Evolutionary conservation across 306 rosid species (phyloP).

Genomic region (Vigna nakashimae): DNA sequence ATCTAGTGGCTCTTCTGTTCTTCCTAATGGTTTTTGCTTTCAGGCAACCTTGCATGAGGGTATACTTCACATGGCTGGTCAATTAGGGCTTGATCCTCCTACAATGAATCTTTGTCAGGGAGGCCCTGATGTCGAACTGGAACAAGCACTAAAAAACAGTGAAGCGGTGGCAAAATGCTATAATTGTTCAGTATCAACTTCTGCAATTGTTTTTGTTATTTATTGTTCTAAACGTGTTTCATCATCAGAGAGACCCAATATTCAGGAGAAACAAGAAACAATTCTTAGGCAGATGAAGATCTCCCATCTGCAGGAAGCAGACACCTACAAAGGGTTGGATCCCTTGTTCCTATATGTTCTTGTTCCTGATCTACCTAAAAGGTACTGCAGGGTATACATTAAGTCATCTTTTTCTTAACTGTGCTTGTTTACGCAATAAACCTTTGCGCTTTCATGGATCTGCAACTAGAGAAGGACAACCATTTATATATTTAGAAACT

Average conservation of each 20-base stretch:
- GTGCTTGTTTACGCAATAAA: constrained; percentile 26
- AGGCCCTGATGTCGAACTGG: constrained; percentile 70
- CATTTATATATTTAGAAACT: constrained; percentile 15
- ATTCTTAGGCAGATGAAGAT: constrained; percentile 62
- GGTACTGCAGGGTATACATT: constrained; percentile 53
- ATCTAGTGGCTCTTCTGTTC: too few species aligned
- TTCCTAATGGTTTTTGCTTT: not conserved
- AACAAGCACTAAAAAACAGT: constrained; percentile 83
- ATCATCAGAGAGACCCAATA: constrained; percentile 52
- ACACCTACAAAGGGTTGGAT: constrained; percentile 49
- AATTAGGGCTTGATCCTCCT: constrained; percentile 92
- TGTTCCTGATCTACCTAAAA: constrained; percentile 86
- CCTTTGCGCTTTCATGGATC: constrained; percentile 27
- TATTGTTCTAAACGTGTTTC: constrained; percentile 74
- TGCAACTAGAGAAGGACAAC: constrained; percentile 1
- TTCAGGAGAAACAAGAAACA: constrained; percentile 64
- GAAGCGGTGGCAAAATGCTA: constrained; percentile 91
- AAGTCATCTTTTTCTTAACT: not conserved
- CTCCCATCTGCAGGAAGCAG: constrained; percentile 47
- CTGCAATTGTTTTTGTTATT: constrained; percentile 65
- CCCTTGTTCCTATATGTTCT: constrained; percentile 76
- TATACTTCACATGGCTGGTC: constrained; percentile 98
- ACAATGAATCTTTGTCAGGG: constrained; percentile 85
- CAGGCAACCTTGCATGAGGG: constrained; percentile 91
- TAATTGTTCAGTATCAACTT: constrained; percentile 75